These are phyloP conservation scores for Mycena amicta DNA, from an alignment of 768 basidiomycete species.

Conservation along the genomic window DNA sequence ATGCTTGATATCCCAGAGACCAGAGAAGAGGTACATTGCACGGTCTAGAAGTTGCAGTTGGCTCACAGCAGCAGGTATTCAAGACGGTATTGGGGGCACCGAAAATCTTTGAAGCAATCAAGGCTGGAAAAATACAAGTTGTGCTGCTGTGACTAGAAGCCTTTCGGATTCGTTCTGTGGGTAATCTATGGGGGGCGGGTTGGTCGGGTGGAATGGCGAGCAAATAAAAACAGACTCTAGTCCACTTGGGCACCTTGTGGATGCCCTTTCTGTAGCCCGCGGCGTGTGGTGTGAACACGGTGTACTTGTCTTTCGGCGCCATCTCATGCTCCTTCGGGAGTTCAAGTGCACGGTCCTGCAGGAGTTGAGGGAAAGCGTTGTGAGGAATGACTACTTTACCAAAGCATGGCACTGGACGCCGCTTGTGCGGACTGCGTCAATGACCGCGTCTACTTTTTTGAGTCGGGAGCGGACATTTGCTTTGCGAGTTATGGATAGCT, in stretches of 20 bases:
- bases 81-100: slow-evolving; percentile 67
- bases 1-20: slow-evolving; percentile 85
- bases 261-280: slow-evolving; percentile 90
- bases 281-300: slow-evolving; percentile 72
- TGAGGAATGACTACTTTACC: slow-evolving; percentile 39
- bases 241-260: slow-evolving; percentile 98
- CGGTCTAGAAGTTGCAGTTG: background rate
- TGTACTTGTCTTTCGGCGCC: slow-evolving; percentile 93
- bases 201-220: background rate
- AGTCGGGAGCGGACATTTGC: slow-evolving; percentile 87
- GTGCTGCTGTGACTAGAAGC: slow-evolving; percentile 88
- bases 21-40: slow-evolving; percentile 53
- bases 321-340: slow-evolving; percentile 95
- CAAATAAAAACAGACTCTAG: slow-evolving; percentile 60
- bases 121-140: slow-evolving; percentile 74
- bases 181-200: slow-evolving; percentile 59
- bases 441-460: slow-evolving; percentile 91
- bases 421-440: slow-evolving; percentile 81
- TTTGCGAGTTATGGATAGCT: slow-evolving; percentile 88
- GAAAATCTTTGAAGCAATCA: slow-evolving; percentile 61
- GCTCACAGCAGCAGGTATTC: slow-evolving; percentile 46
- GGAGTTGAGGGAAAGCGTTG: background rate
- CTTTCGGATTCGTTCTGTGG: slow-evolving; percentile 84
- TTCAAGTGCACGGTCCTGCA: slow-evolving; percentile 69
- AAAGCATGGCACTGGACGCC: slow-evolving; percentile 78